phyloP scores from a whole-genome alignment of 257 asterid species.

The Craterostigma plantagineum region DNA sequence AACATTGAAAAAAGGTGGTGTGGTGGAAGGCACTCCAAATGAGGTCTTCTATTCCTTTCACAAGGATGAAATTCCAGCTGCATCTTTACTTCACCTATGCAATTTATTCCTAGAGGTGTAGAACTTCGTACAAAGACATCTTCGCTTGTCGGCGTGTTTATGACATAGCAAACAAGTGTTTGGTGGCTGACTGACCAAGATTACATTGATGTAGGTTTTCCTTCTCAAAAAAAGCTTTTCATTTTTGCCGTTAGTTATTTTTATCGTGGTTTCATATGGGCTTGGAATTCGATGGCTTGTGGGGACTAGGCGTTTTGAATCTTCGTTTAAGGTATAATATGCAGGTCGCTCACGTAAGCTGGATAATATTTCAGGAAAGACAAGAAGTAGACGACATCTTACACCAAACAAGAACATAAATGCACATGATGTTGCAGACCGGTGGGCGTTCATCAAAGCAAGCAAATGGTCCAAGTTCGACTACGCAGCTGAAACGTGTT shows the following conservation, averaged over 20 bases:
- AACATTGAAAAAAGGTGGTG: too few species aligned
- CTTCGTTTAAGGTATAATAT: too few species aligned
- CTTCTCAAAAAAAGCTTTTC: too few species aligned
- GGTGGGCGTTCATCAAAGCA: conserved; percentile 60
- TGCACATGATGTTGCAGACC: conserved; percentile 43
- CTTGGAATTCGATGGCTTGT: not conserved
- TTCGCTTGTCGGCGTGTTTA: conserved; percentile 57
- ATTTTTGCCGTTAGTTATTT: not conserved
- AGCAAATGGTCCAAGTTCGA: conserved; percentile 27
- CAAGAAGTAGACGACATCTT: conserved; percentile 37
- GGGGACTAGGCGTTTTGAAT: conserved; percentile 1
- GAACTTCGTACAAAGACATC: conserved; percentile 47
- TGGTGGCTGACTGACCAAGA: conserved; percentile 74
- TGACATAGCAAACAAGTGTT: conserved; percentile 25
- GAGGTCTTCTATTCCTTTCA: too few species aligned
- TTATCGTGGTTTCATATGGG: not conserved
- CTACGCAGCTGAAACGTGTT: conserved; percentile 36
- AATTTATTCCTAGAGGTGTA: too few species aligned
- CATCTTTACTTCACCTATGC: too few species aligned
- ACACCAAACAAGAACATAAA: conserved; percentile 26
- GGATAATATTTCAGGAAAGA: conserved; percentile 20
- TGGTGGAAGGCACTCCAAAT: too few species aligned
- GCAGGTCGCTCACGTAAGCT: conserved; percentile 4
- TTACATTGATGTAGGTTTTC: conserved; percentile 42
- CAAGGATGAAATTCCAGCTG: too few species aligned